phyloP scores from a whole-genome alignment of 2,329 filamentous ascomycete species.

The Colletotrichum abscissum region DNA sequence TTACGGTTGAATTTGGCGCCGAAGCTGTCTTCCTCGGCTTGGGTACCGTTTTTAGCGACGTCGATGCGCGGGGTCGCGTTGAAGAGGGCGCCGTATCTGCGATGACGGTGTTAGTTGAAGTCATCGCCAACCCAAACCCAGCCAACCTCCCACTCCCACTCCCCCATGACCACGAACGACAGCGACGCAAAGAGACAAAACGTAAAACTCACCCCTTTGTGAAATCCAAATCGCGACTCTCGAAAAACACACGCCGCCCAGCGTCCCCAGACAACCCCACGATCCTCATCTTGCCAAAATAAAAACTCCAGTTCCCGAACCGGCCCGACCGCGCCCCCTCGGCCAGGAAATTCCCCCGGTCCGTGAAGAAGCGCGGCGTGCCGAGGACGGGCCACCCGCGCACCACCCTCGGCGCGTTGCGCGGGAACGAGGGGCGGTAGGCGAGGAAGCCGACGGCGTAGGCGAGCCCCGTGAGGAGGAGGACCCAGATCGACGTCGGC shows the following conservation, averaged over 20 bases:
- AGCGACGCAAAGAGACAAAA: too few relatives aligned
- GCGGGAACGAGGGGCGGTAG: slow-evolving; percentile 39
- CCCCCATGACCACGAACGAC: too few relatives aligned
- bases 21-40: slow-evolving; percentile 38
- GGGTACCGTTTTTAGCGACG: not conserved
- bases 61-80: slow-evolving; percentile 42
- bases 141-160: too few relatives aligned
- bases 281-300: slow-evolving; percentile 56
- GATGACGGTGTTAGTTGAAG: not conserved
- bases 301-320: slow-evolving; percentile 60
- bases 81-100: slow-evolving; percentile 45
- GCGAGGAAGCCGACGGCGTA: slow-evolving; percentile 30
- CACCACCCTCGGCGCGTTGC: slow-evolving; percentile 40
- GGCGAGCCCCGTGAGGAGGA: slow-evolving; percentile 31
- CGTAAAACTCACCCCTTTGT: slow-evolving; percentile 48
- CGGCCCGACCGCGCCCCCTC: slow-evolving; percentile 43
- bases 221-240: slow-evolving; percentile 56
- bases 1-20: slow-evolving; percentile 41
- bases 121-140: too few relatives aligned
- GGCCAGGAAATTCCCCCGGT: slow-evolving; percentile 56
- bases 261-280: slow-evolving; percentile 56
- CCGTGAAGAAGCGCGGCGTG: slow-evolving; percentile 56
- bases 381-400: slow-evolving; percentile 55
- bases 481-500: slow-evolving; percentile 37
- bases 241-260: slow-evolving; percentile 56